Percentiles rank a stretch among this genome's conserved stretches.
Conservation (phyloP, 768 basidiomycete species). For the Vararia minispora region DNA sequence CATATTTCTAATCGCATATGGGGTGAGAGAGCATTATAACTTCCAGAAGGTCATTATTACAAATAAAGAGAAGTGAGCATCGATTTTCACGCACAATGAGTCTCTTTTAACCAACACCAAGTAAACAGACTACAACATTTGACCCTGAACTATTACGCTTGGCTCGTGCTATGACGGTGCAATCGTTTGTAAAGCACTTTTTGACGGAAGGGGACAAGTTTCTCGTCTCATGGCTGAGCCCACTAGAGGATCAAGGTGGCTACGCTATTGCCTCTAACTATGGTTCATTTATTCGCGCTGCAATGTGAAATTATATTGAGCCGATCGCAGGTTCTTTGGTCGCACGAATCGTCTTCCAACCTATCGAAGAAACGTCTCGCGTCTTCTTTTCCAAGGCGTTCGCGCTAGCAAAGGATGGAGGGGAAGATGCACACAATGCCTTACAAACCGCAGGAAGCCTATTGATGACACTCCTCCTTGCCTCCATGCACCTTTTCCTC, state of each 20-base stretch:
- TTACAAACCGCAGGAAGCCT: constrained; percentile 32
- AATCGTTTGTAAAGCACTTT: constrained; percentile 88
- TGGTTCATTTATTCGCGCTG: constrained; percentile 38
- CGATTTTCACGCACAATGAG: no score
- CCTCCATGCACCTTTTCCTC: constrained; percentile 61
- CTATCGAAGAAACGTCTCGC: constrained; percentile 86
- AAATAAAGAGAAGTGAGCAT: no score
- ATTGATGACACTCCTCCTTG: constrained; percentile 36
- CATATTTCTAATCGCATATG: constrained; percentile 35
- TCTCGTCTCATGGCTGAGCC: constrained; percentile 74
- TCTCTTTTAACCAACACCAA: constrained; percentile 12
- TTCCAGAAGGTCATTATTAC: constrained; percentile 13
- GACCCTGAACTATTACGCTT: constrained; percentile 42
- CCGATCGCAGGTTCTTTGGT: constrained; percentile 65
- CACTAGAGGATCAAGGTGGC: constrained; percentile 81
- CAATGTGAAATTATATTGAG: no score
- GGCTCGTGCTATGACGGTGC: constrained; percentile 75
- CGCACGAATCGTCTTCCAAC: constrained; percentile 89
- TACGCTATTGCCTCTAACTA: constrained; percentile 96
- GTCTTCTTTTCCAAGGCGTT: constrained; percentile 74
- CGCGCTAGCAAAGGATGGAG: constrained; percentile 17
- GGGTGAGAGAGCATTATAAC: constrained; percentile 11
- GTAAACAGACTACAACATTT: no score
- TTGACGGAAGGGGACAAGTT: constrained; percentile 94
- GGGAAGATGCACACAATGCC: not conserved